These are phyloP conservation scores for Lineolata rhizophorae DNA, from an alignment of 495 filamentous ascomycete species.

Conservation along the genomic window DNA sequence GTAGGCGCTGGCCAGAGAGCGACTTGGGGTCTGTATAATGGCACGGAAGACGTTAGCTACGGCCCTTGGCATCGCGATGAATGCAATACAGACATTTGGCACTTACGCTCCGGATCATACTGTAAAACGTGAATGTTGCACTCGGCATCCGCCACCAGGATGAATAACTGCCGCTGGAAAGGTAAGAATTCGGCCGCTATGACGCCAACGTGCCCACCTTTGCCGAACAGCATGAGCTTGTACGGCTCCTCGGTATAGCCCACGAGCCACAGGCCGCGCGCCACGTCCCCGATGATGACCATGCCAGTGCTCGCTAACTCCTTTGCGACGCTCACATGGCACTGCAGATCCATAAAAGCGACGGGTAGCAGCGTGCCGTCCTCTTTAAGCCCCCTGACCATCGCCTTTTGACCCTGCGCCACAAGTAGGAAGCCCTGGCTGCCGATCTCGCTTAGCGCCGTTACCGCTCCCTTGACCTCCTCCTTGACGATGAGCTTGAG, in stretches of 20 bases:
- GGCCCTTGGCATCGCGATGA: conserved; percentile 1
- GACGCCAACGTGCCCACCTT: conserved; percentile 57
- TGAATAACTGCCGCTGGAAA: conserved; percentile 57
- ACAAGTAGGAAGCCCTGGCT: conserved; percentile 78
- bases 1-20: conserved; percentile 64
- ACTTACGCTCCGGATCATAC: conserved; percentile 73
- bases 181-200: conserved; percentile 75
- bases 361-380: conserved; percentile 80
- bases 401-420: conserved; percentile 89
- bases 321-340: conserved; percentile 64
- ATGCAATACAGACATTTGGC: neutral
- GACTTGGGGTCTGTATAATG: conserved; percentile 61
- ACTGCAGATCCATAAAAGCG: conserved; percentile 95
- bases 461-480: conserved; percentile 85
- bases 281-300: conserved; percentile 64
- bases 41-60: conserved; percentile 6
- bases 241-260: conserved; percentile 91
- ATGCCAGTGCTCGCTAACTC: conserved; percentile 65
- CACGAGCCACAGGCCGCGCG: conserved; percentile 86
- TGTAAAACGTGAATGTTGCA: conserved; percentile 72
- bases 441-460: conserved; percentile 67
- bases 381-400: conserved; percentile 90
- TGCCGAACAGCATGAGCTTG: conserved; percentile 83
- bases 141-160: conserved; percentile 67
- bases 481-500: conserved; percentile 75